These are phyloP conservation scores for Apiospora hydei DNA, from an alignment of 2,329 filamentous ascomycete genomes.

Conservation along the genomic window DNA sequence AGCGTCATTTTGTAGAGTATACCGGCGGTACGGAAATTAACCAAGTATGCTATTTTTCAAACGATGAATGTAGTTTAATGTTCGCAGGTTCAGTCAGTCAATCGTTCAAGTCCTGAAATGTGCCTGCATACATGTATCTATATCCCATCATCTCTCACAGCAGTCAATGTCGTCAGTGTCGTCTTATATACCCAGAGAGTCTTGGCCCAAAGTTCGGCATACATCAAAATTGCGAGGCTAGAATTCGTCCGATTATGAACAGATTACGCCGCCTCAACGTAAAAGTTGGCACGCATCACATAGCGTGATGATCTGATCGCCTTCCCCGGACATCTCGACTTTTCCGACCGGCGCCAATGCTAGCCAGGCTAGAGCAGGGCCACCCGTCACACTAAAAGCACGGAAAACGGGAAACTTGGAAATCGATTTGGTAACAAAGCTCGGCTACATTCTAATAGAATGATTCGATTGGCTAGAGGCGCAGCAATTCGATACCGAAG, in stretches of 20 bases:
- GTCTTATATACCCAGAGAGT: neutral
- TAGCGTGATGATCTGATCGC: neutral
- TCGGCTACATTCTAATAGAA: neutral
- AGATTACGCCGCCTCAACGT: neutral
- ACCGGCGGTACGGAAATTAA: too few species aligned
- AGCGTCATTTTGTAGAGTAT: neutral
- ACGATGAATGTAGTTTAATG: neutral
- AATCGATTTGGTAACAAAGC: neutral
- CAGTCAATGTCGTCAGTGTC: neutral
- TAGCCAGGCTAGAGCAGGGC: too few species aligned
- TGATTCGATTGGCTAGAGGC: neutral
- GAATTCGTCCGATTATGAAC: neutral
- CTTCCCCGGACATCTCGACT: constrained; percentile 16
- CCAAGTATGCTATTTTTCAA: neutral
- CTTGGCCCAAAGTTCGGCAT: neutral
- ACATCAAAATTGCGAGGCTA: neutral
- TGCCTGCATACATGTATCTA: too few species aligned
- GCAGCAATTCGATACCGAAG: too few species aligned
- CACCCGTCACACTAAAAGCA: neutral
- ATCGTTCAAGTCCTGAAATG: too few species aligned
- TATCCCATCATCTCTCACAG: too few species aligned
- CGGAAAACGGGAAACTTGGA: neutral
- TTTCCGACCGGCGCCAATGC: neutral
- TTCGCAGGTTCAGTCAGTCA: neutral
- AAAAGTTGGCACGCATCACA: neutral